Evolutionary conservation across 192 early-diverging fungal species (phyloP).

Genomic region (Coemansia sp.): DNA sequence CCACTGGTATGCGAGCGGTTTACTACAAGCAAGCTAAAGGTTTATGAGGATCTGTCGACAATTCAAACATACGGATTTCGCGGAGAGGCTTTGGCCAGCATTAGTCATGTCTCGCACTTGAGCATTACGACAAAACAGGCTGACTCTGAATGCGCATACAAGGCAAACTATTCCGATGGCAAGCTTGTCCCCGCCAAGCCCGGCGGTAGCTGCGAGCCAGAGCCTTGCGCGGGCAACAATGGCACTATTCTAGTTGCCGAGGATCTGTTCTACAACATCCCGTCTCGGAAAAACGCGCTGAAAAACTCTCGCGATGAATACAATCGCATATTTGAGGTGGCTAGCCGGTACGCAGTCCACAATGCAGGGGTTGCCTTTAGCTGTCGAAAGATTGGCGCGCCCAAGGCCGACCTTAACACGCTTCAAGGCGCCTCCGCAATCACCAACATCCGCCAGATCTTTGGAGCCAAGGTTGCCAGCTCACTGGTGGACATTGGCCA

Average conservation of each 20-base stretch:
- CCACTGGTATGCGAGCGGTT: constrained; percentile 90
- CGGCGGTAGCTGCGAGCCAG: constrained; percentile 73
- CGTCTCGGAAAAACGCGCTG: constrained; percentile 79
- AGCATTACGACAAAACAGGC: constrained; percentile 78
- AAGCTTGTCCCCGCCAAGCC: constrained; percentile 73
- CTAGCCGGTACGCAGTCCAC: constrained; percentile 91
- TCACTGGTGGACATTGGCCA: constrained; percentile 70
- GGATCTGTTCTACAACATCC: constrained; percentile 94
- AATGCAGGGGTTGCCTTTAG: constrained; percentile 79
- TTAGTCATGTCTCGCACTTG: constrained; percentile 92
- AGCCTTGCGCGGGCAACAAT: constrained; percentile 91
- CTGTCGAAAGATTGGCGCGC: constrained; percentile 82
- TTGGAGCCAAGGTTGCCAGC: constrained; percentile 74
- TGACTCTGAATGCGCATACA: constrained; percentile 72
- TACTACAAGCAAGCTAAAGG: constrained; percentile 87
- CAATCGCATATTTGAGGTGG: constrained; percentile 82
- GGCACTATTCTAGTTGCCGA: constrained; percentile 94
- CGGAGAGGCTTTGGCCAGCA: constrained; percentile 95
- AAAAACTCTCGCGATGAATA: constrained; percentile 88
- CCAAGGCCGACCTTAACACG: constrained; percentile 78
- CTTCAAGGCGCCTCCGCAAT: constrained; percentile 56
- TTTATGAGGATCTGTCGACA: constrained; percentile 77
- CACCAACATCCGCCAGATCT: constrained; percentile 80
- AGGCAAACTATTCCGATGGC: constrained; percentile 84
- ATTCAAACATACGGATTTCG: constrained; percentile 96